Percentiles rank a stretch among this genome's conserved stretches.
Conservation (phyloP, 2,329 filamentous ascomycete species). For the Tolypocladium album region DNA sequence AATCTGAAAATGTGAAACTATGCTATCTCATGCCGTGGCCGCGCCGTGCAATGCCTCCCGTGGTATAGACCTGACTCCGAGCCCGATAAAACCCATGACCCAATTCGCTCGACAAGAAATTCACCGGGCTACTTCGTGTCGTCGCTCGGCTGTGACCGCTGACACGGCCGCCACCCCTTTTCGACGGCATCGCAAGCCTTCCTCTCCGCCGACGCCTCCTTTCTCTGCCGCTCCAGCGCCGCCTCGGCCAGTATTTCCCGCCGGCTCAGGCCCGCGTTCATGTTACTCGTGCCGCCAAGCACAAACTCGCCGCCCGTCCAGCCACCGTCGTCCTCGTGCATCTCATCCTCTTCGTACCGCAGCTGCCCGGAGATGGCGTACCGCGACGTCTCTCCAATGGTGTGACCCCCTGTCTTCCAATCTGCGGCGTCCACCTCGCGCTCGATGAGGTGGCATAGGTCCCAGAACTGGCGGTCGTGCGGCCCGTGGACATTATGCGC, state of each 20-base stretch:
- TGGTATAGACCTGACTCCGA: not conserved
- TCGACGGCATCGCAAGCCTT: constrained; percentile 18
- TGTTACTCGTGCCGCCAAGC: constrained; percentile 44
- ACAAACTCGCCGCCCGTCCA: constrained; percentile 76
- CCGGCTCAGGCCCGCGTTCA: constrained; percentile 43
- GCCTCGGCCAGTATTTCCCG: constrained; percentile 61
- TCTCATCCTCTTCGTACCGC: constrained; percentile 33
- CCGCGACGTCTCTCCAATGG: constrained; percentile 53
- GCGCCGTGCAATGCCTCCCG: not conserved
- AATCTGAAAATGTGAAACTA: too few species aligned
- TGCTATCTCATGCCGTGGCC: not conserved
- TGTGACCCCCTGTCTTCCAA: constrained; percentile 61
- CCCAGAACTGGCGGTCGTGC: constrained; percentile 85
- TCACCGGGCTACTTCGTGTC: constrained; percentile 11
- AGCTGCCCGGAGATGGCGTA: constrained; percentile 39
- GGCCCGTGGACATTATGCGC: constrained; percentile 81
- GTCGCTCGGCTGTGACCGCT: constrained; percentile 11
- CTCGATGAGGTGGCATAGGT: constrained; percentile 78
- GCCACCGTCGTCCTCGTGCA: constrained; percentile 57
- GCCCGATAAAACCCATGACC: not conserved
- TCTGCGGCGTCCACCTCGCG: constrained; percentile 72
- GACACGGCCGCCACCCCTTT: constrained; percentile 17
- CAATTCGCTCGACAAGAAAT: not conserved
- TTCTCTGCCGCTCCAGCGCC: constrained; percentile 23
- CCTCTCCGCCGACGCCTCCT: constrained; percentile 19